Percentiles rank a stretch among this genome's conserved stretches.
Conservation (phyloP, 305 asterid species). For the Fraxinus sp. region DNA sequence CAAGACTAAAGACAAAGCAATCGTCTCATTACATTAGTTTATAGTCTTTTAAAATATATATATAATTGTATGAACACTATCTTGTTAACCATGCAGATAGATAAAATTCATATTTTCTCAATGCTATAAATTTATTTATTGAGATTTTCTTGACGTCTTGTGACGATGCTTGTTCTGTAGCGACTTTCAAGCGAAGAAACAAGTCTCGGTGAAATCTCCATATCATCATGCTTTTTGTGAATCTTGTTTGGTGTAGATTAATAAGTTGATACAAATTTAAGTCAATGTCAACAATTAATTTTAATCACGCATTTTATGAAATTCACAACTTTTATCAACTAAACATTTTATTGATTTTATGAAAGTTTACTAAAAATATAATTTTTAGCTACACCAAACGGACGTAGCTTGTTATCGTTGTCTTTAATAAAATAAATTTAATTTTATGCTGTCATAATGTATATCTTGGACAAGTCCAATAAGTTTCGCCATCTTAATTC, state of each 20-base stretch:
- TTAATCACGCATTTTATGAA: not conserved
- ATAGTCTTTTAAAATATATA: not conserved
- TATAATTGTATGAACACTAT: not conserved
- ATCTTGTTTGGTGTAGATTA: not conserved
- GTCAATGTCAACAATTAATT: not conserved
- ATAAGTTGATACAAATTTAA: not conserved
- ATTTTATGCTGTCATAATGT: not conserved
- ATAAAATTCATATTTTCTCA: not conserved
- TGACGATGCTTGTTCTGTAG: not conserved
- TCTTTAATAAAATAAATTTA: not conserved
- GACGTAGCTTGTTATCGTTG: not conserved
- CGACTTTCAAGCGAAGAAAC: not conserved
- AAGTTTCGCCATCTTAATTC: not conserved
- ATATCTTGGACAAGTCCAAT: not conserved
- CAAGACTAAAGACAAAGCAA: slow-evolving; percentile 38
- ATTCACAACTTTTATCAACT: not conserved
- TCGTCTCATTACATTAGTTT: slow-evolving; percentile 27
- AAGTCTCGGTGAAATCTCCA: not conserved
- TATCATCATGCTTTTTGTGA: not conserved
- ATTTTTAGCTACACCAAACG: not conserved
- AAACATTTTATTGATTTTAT: not conserved
- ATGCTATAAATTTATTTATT: not conserved
- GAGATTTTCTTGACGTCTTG: not conserved
- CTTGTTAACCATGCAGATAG: not conserved
- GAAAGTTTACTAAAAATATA: not conserved